These are phyloP conservation scores for Ogataea chonburiensis DNA, from an alignment of 805 yeast species.

Conservation along the genomic window DNA sequence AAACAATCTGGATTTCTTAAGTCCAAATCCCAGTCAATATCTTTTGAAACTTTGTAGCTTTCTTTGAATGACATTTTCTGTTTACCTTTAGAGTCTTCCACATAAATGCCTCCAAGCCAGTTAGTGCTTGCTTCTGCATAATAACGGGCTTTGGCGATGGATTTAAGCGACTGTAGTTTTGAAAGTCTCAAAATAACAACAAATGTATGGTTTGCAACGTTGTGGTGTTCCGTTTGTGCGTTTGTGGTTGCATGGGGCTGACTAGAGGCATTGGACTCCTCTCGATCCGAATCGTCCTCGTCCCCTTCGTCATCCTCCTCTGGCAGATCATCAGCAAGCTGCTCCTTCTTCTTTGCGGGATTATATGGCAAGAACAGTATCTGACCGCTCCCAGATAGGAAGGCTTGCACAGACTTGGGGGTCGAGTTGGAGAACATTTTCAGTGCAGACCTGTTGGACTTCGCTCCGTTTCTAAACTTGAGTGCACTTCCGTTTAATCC, in stretches of 20 bases:
- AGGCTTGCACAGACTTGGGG: constrained; percentile 21
- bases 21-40: constrained; percentile 45
- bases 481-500: constrained; percentile 31
- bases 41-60: constrained; percentile 40
- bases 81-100: constrained; percentile 42
- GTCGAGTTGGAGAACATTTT: constrained; percentile 11
- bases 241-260: background rate
- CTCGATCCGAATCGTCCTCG: constrained; percentile 21
- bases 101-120: constrained; percentile 39
- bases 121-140: constrained; percentile 42
- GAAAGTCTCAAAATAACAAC: constrained; percentile 47
- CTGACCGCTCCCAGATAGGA: constrained; percentile 35
- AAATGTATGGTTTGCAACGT: constrained; percentile 46
- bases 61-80: constrained; percentile 42
- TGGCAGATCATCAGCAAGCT: constrained; percentile 24
- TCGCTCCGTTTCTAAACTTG: constrained; percentile 21
- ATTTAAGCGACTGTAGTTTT: constrained; percentile 39
- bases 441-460: constrained; percentile 13
- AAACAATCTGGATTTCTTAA: constrained; percentile 37
- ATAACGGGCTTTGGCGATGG: constrained; percentile 41
- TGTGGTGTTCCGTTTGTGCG: constrained; percentile 21
- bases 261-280: constrained; percentile 8
- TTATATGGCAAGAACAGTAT: constrained; percentile 35
- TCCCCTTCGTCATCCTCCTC: constrained; percentile 30
- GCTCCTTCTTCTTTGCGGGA: constrained; percentile 32